Evolutionary conservation across 805 yeast genomes (phyloP).

Genomic region (Kockiozyma suomiensis): DNA sequence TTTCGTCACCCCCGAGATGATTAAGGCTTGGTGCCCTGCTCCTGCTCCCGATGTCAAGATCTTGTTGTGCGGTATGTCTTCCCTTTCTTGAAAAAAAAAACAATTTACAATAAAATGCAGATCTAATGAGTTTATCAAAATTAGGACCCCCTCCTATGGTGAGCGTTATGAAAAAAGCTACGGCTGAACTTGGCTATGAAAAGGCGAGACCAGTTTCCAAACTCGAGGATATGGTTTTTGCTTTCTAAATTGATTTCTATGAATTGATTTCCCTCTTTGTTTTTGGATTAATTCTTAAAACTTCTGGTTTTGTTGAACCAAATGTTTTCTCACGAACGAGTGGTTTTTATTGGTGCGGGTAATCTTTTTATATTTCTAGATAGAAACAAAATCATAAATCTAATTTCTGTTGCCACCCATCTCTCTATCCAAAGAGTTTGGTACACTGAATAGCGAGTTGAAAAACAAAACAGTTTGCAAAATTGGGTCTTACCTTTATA

Average conservation of each 20-base stretch:
- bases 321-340: too few species aligned
- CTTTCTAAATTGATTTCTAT: conserved; percentile 63
- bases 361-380: too few species aligned
- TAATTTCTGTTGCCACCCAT: too few species aligned
- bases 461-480: too few species aligned
- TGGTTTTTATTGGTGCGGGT: too few species aligned
- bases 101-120: neutral
- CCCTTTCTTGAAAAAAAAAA: neutral
- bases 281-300: too few species aligned
- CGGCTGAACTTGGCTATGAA: conserved; percentile 68
- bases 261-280: too few species aligned
- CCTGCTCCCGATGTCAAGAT: conserved; percentile 65
- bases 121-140: neutral
- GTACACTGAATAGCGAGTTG: too few species aligned
- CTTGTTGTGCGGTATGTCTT: conserved; percentile 68
- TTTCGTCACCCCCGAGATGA: conserved; percentile 88
- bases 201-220: conserved; percentile 89
- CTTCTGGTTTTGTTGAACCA: too few species aligned
- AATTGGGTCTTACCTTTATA: too few species aligned
- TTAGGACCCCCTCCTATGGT: conserved; percentile 82
- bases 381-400: too few species aligned
- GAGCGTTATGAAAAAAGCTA: conserved; percentile 78
- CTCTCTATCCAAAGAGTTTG: too few species aligned
- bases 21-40: conserved; percentile 66
- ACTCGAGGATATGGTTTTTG: conserved; percentile 87